A percentile compares a stretch with the other conserved stretches of the same genome.
phyloP scores from a whole-genome alignment of 140 eudicot species.

The Flaveria floridana region DNA sequence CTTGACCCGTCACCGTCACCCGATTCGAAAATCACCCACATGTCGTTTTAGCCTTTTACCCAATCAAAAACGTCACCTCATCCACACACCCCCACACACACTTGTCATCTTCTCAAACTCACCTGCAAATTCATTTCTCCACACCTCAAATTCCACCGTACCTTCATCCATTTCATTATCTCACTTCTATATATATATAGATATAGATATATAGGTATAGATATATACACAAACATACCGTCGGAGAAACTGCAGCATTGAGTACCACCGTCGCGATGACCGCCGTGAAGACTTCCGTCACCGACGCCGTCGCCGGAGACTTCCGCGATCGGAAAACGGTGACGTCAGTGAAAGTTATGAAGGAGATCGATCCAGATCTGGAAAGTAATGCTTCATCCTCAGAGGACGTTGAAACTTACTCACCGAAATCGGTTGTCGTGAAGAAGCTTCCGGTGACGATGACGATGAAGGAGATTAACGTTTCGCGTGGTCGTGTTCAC shows the following conservation, averaged over 20 bases:
- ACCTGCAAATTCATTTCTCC: conserved; percentile 11
- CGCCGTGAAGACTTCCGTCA: conserved; percentile 21
- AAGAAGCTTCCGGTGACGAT: conserved; percentile 30
- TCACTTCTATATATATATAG: background rate
- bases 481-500: conserved; percentile 30
- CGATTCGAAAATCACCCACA: conserved; percentile 22
- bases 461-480: conserved; percentile 27
- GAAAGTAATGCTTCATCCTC: conserved; percentile 49
- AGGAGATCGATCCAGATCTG: conserved; percentile 44
- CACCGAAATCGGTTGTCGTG: conserved; percentile 53
- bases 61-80: conserved; percentile 32
- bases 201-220: background rate
- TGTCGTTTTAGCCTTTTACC: conserved; percentile 17
- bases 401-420: conserved; percentile 44
- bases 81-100: conserved; percentile 18
- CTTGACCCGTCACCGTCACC: conserved; percentile 10
- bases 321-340: conserved; percentile 20
- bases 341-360: conserved; percentile 24
- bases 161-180: background rate
- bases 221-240: background rate
- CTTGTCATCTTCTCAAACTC: conserved; percentile 33
- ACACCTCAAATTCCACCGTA: conserved; percentile 28
- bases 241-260: background rate
- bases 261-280: conserved; percentile 26
- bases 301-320: conserved; percentile 22